phyloP scores from a whole-genome alignment of 1,284 basidiomycete species.

The Irpex lacteus region DNA sequence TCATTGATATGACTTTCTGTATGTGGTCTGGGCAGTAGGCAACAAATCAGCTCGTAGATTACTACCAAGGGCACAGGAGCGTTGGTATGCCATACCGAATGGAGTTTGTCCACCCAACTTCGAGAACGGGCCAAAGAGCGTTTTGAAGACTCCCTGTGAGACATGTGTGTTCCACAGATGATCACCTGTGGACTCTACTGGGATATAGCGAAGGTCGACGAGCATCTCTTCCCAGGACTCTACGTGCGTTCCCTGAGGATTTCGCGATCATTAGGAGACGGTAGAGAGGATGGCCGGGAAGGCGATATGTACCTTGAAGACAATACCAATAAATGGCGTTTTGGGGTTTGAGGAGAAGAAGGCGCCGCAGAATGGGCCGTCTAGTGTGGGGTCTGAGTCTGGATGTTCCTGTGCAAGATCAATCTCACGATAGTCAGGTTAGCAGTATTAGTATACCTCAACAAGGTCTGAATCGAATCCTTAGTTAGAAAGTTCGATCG shows the following conservation, averaged over 20 bases:
- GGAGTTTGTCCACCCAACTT: constrained; percentile 9
- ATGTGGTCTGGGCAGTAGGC: constrained; percentile 9
- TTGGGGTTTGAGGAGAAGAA: constrained; percentile 12
- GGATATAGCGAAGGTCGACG: constrained; percentile 13
- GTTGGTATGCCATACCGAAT: constrained; percentile 11
- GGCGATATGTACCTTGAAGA: constrained; percentile 12
- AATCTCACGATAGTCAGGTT: background rate
- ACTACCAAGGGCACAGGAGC: too few relatives aligned
- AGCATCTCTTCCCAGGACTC: constrained; percentile 16
- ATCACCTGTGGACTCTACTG: constrained; percentile 9
- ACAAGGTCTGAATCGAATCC: too few relatives aligned
- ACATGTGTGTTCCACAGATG: constrained; percentile 15
- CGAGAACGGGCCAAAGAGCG: constrained; percentile 12
- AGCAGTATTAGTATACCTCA: constrained; percentile 2
- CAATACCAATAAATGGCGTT: constrained; percentile 12
- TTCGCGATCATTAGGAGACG: background rate
- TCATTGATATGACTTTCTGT: constrained; percentile 2
- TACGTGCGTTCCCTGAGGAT: constrained; percentile 12
- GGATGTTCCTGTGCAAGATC: constrained; percentile 7
- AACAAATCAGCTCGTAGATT: background rate
- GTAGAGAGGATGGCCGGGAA: background rate
- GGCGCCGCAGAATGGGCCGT: constrained; percentile 14
- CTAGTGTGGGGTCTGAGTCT: constrained; percentile 13
- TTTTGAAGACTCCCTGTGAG: constrained; percentile 12
- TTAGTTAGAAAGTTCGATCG: too few relatives aligned